These are phyloP conservation scores for Phytophthora pini DNA, from an alignment of 352 stramenopile genomes.

Conservation along the genomic window DNA sequence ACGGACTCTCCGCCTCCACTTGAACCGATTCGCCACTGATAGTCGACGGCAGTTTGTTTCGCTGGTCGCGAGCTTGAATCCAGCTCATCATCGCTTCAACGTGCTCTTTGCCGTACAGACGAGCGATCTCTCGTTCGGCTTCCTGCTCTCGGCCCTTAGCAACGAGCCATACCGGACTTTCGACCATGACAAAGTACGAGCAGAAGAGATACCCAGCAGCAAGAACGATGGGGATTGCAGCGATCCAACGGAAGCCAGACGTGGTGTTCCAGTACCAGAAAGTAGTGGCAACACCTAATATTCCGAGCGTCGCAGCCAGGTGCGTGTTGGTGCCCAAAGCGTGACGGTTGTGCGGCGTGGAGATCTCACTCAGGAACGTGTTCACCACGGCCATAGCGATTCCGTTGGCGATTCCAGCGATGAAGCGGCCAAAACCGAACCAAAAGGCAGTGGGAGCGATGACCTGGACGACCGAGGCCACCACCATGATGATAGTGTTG, in stretches of 20 bases:
- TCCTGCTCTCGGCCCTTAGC: conserved; percentile 32
- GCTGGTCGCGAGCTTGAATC: conserved; percentile 25
- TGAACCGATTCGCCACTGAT: conserved; percentile 15
- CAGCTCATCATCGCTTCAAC: conserved; percentile 34
- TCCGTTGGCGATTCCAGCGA: conserved; percentile 48
- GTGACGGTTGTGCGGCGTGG: conserved; percentile 44
- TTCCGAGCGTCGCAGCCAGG: conserved; percentile 43
- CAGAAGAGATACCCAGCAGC: conserved; percentile 26
- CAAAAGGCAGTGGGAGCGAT: conserved; percentile 17
- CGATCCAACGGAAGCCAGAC: conserved; percentile 57
- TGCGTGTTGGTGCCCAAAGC: conserved; percentile 48
- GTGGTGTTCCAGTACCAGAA: conserved; percentile 58
- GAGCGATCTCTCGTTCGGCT: conserved; percentile 32
- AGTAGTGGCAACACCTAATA: conserved; percentile 44
- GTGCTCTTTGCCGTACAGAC: conserved; percentile 45
- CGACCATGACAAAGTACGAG: conserved; percentile 41
- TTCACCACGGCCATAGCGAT: conserved; percentile 41
- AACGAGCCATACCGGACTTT: conserved; percentile 54
- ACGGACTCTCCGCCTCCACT: conserved; percentile 20
- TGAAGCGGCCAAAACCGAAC: conserved; percentile 42
- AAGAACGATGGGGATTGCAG: conserved; percentile 40
- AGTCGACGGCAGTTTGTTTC: conserved; percentile 29
- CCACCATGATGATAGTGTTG: conserved; percentile 44
- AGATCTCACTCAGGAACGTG: conserved; percentile 52
- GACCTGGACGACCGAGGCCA: conserved; percentile 37